Evolutionary conservation across 257 asterid species (phyloP).

Genomic region (Anisodus acutangulus): DNA sequence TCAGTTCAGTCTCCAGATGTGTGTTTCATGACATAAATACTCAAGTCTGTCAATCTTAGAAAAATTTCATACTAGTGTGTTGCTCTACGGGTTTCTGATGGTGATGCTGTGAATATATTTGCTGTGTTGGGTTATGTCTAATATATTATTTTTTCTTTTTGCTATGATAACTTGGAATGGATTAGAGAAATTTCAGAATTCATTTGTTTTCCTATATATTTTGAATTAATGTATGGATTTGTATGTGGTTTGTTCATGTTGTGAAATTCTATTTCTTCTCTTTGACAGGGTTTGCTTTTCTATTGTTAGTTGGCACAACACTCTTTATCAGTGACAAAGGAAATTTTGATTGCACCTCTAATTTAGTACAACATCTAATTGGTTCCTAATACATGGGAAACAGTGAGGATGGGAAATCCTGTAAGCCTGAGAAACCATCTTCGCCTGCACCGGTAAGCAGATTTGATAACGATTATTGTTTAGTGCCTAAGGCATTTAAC

Average conservation of each 20-base stretch:
- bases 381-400: slow-evolving; percentile 62
- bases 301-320: slow-evolving; percentile 21
- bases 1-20: not conserved
- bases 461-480: not conserved
- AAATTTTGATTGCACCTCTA: slow-evolving; percentile 23
- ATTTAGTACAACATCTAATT: not conserved
- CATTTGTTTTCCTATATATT: slow-evolving; percentile 4
- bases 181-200: not conserved
- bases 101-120: not conserved
- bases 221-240: not conserved
- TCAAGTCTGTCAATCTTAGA: not conserved
- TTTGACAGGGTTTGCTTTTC: slow-evolving; percentile 19
- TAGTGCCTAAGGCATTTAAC: slow-evolving; percentile 15
- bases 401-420: slow-evolving; percentile 67
- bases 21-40: slow-evolving; percentile 6
- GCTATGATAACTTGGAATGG: not conserved
- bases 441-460: slow-evolving; percentile 60
- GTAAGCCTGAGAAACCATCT: slow-evolving; percentile 68
- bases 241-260: not conserved
- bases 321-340: slow-evolving; percentile 32
- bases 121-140: not conserved
- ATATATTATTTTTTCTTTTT: not conserved
- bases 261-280: not conserved
- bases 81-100: not conserved
- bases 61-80: not conserved